Evolutionary conservation across 768 basidiomycete genomes (phyloP).

Genomic region (Suillus luteus): DNA sequence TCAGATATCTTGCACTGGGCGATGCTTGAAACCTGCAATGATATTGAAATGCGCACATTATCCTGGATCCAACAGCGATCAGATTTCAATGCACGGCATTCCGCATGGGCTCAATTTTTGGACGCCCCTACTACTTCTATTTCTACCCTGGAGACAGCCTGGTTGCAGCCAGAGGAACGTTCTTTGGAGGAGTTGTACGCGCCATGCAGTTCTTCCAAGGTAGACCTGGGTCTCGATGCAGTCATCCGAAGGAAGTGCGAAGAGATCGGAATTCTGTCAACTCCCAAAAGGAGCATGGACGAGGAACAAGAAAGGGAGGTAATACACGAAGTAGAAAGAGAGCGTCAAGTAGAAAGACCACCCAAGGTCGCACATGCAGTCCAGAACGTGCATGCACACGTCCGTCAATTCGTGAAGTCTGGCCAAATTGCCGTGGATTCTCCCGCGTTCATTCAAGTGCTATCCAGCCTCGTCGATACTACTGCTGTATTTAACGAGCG

Average conservation of each 20-base stretch:
- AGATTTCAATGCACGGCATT: constrained; percentile 22
- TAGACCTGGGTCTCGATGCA: not conserved
- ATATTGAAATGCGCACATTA: constrained; percentile 41
- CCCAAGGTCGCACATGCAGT: constrained; percentile 22
- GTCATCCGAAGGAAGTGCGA: constrained; percentile 21
- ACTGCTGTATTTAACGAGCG: constrained; percentile 21
- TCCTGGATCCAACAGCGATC: constrained; percentile 44
- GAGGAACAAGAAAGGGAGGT: constrained; percentile 57
- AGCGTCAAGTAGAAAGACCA: constrained; percentile 42
- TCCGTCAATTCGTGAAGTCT: constrained; percentile 27
- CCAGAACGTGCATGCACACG: constrained; percentile 27
- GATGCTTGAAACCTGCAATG: constrained; percentile 44
- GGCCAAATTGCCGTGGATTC: constrained; percentile 29
- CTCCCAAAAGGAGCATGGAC: constrained; percentile 31
- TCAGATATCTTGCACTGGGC: constrained; percentile 46
- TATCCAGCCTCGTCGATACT: constrained; percentile 16
- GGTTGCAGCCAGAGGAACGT: constrained; percentile 46
- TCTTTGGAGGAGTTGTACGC: constrained; percentile 39
- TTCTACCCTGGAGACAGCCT: constrained; percentile 21
- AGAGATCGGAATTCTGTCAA: constrained; percentile 20
- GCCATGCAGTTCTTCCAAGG: not conserved
- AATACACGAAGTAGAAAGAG: constrained; percentile 45
- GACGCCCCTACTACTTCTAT: not conserved
- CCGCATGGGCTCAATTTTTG: constrained; percentile 21
- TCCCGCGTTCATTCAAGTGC: constrained; percentile 23